Evolutionary conservation across 2,329 filamentous ascomycete genomes (phyloP), one percentile per base, ranked within the genome.

Genomic region (Orbilia javanica): DNA sequence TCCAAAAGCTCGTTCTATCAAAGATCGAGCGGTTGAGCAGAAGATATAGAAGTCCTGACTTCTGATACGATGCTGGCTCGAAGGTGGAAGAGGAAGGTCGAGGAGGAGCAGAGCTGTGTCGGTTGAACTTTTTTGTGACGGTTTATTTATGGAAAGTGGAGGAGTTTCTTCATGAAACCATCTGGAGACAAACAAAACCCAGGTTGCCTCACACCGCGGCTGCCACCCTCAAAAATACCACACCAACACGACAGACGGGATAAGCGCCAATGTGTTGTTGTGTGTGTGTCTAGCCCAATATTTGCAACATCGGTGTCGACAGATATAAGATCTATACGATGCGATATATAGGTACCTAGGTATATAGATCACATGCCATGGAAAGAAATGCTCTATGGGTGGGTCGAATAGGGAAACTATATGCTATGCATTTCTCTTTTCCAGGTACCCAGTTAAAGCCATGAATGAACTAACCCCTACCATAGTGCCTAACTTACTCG

Each of bases 41-140:
- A 77, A 60, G 73, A 50, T 70, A 70, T 62, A 52, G 73, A 77
- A 77, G 73, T 77, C 73, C 73, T 71, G 73, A 77, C 73, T 77
- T 77, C 73, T 25, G 39, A 52, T 70, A 70, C 44, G 64, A 53
- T 69, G 34, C 36, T 44, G 18, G 25, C 44, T 36, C 55, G 29
- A 25, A 65, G 55, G 55, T 44, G 72, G 60, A 60, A 69, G 72
- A 70, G 34, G 55, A 64, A 62, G 53, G 71, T 55, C 50, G 42
- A 25, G 64, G 55, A 60, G 55, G 31, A 42, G 34, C 31, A 60
- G 55, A 50, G 39, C 11, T 44, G 52, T 52, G 73, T 66, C 27
- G 55, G 15, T 39, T 22, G 42, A 46, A 48, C 36, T 65, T 64
- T 57, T 69, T 70, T 70, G 63, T 70, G 55, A 62, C 31, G 48